phyloP scores from a whole-genome alignment of 2,329 filamentous ascomycete genomes.

The Cephalotrichum gorgonifer region DNA sequence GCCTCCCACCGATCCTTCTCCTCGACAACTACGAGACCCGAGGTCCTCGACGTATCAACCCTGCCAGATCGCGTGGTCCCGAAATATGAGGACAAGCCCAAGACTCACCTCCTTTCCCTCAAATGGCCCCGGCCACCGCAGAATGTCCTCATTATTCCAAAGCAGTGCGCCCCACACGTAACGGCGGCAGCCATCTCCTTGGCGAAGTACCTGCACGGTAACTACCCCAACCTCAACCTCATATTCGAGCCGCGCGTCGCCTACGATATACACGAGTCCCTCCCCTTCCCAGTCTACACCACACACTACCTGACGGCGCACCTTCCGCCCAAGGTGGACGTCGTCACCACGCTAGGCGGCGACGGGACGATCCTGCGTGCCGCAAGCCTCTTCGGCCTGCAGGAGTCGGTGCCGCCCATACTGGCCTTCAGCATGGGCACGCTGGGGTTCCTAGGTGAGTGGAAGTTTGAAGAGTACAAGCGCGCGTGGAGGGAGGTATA shows the following conservation, averaged over 20 bases:
- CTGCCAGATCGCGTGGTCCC: constrained; percentile 50
- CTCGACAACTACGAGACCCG: constrained; percentile 27
- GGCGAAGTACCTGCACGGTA: constrained; percentile 62
- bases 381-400: constrained; percentile 64
- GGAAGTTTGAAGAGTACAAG: constrained; percentile 91
- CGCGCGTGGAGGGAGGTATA: constrained; percentile 86
- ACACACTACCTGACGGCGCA: constrained; percentile 31
- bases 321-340: constrained; percentile 72
- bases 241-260: constrained; percentile 75
- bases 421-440: constrained; percentile 96
- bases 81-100: constrained; percentile 49
- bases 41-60: constrained; percentile 38
- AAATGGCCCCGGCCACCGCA: constrained; percentile 43
- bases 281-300: constrained; percentile 67
- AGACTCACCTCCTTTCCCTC: constrained; percentile 43
- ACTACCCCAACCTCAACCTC: constrained; percentile 72
- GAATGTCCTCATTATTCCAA: constrained; percentile 49
- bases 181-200: constrained; percentile 42
- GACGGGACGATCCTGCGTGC: constrained; percentile 86
- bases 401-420: constrained; percentile 74
- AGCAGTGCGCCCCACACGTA: constrained; percentile 44
- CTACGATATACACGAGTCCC: constrained; percentile 53
- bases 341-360: constrained; percentile 83
- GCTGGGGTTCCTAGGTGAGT: constrained; percentile 88
- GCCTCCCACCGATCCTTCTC: constrained; percentile 32